Evolutionary conservation across 2,329 filamentous ascomycete species (phyloP).

Genomic region (Diaporthe helianthi): DNA sequence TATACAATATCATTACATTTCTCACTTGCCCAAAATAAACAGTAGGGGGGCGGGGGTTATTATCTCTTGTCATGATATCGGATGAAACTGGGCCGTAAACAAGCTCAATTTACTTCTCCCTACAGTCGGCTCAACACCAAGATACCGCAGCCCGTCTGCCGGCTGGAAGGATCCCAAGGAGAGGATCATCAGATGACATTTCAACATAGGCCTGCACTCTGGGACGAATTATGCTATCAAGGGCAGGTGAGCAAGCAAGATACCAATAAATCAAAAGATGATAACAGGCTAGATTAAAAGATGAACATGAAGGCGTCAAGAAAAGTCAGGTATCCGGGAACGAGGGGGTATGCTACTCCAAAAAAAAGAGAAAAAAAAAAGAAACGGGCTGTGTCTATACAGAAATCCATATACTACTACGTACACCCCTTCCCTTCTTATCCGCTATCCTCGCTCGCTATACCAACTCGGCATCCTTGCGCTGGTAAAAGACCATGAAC

Average conservation of each 20-base stretch:
- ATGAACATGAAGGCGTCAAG: constrained; percentile 33
- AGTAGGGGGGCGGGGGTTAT: no score
- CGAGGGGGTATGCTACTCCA: constrained; percentile 25
- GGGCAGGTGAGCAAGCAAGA: neutral
- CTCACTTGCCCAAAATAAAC: no score
- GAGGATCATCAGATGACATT: neutral
- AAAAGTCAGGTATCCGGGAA: constrained; percentile 35
- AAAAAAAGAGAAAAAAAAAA: neutral
- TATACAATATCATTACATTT: neutral
- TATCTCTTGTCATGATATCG: no score
- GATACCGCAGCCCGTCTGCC: neutral
- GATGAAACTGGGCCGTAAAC: neutral
- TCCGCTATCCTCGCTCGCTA: neutral
- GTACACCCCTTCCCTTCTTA: neutral
- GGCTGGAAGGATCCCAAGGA: neutral
- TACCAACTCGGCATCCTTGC: constrained; percentile 30
- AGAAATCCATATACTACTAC: neutral
- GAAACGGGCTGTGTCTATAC: constrained; percentile 3
- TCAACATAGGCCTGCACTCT: no score
- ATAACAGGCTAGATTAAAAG: constrained; percentile 11
- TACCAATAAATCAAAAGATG: neutral
- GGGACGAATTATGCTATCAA: neutral
- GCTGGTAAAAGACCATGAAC: constrained; percentile 54
- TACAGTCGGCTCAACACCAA: neutral
- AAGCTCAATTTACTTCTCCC: neutral